These are phyloP conservation scores for Amanita subjunquillea DNA, from an alignment of 768 basidiomycete species.

Conservation along the genomic window DNA sequence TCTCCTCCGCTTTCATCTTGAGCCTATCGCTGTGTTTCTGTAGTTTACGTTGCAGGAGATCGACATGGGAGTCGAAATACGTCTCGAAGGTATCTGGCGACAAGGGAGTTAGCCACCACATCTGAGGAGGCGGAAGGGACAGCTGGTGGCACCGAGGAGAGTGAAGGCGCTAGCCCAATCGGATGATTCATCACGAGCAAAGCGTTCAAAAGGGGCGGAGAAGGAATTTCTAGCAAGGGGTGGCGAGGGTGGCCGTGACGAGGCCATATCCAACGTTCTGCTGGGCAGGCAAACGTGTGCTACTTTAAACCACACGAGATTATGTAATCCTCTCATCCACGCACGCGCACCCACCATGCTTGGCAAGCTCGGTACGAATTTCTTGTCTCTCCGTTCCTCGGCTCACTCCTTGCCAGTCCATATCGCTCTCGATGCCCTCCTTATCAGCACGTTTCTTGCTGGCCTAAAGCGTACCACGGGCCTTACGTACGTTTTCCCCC, in stretches of 20 bases:
- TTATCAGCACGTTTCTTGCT: slow-evolving; percentile 74
- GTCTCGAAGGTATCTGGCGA: slow-evolving; percentile 83
- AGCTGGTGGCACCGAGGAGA: slow-evolving; percentile 52
- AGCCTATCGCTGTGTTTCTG: slow-evolving; percentile 81
- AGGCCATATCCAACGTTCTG: slow-evolving; percentile 20
- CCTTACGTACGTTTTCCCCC: slow-evolving; percentile 52
- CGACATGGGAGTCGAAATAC: slow-evolving; percentile 86
- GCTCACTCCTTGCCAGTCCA: slow-evolving; percentile 31
- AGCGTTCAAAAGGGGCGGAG: slow-evolving; percentile 62
- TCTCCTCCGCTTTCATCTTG: slow-evolving; percentile 69
- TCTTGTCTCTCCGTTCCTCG: neutral
- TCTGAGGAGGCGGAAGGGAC: slow-evolving; percentile 7
- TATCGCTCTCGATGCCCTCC: slow-evolving; percentile 65
- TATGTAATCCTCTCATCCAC: neutral
- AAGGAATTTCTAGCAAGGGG: slow-evolving; percentile 43
- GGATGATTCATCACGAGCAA: slow-evolving; percentile 61
- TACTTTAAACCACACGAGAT: neutral
- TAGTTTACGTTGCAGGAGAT: slow-evolving; percentile 72
- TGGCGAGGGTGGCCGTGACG: slow-evolving; percentile 33
- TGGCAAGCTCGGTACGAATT: slow-evolving; percentile 39
- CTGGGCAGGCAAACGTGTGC: neutral
- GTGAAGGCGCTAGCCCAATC: slow-evolving; percentile 82
- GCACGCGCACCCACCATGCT: slow-evolving; percentile 32
- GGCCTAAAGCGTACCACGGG: slow-evolving; percentile 81
- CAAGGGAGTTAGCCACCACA: slow-evolving; percentile 15